phyloP scores from a whole-genome alignment of 192 early-diverging fungal species.

The Gamsiella multidivaricata region DNA sequence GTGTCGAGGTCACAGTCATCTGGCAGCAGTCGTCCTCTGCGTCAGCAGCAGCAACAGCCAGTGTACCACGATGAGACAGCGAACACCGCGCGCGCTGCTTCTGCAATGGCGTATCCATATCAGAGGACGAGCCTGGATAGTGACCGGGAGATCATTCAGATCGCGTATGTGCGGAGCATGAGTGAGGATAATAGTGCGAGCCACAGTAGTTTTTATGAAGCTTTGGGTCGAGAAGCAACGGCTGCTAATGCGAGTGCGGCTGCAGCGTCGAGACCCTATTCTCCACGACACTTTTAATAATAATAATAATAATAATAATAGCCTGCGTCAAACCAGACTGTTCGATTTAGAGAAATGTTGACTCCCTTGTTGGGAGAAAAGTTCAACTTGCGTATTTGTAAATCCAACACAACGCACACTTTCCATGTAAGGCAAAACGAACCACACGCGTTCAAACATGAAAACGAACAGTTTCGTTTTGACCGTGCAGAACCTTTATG shows the following conservation, averaged over 20 bases:
- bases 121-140: background rate
- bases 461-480: too few species aligned
- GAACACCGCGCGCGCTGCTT: background rate
- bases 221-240: background rate
- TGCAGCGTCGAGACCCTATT: constrained; percentile 13
- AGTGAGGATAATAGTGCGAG: background rate
- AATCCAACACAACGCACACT: too few species aligned
- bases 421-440: too few species aligned
- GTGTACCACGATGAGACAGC: background rate
- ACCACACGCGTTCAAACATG: too few species aligned
- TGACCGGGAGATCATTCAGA: constrained; percentile 21
- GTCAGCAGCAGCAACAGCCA: background rate
- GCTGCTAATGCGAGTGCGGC: background rate
- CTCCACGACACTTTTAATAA: constrained; percentile 15
- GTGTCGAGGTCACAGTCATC: background rate
- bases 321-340: background rate
- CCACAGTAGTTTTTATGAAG: constrained; percentile 14
- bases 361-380: too few species aligned
- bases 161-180: constrained; percentile 12
- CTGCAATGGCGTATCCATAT: background rate
- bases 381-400: too few species aligned
- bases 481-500: too few species aligned
- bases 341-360: too few species aligned
- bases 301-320: background rate
- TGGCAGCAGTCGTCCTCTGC: background rate